Base-by-base conservation (phyloP, 2,329 filamentous ascomycete species). In the Harringtonia lauricola region DNA sequence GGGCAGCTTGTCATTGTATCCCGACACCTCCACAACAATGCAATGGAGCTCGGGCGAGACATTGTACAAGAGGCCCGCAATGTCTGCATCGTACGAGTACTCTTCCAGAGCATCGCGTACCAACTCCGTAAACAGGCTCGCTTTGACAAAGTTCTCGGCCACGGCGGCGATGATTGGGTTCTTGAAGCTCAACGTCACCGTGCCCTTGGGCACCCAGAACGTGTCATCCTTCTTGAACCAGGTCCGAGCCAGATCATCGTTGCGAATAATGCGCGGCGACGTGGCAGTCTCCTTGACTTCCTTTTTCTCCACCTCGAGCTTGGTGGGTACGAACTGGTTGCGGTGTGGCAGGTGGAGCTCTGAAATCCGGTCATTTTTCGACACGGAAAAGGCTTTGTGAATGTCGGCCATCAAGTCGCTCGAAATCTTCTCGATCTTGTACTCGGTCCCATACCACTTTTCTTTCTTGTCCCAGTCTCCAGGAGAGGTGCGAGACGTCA, bases 191-290 rank as follows among this genome's bases (percentile, higher is more conserved):
- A 95, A 77, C 51, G 88, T 76, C 17, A 96, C 68, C 47, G 88
- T 92, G 4, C 86, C 92, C 61, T 94, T 95, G 9, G 92, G 92
- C 10, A 96, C 92, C 89, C 90, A 96, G 63, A 96, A 98, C 0
- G 82, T 88, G 54, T 98, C 92, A 55, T 98, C 92, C 64, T 96
- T 96, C 70, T 98, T 98, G 70, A 81, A 95, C 92, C 92, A 98
- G 3, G 86, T 83, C 26, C 89, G 80, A 1, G 86, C 80, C 29
- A 79, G 67, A 7, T 81, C 72, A 52, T 95, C 90, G 54, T 94
- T 88, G 52, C 89, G 81, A 49, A 98, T 82, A 21, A 98, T 70
- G 48, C 81, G 83, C 0, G 92, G 92, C 1, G 79, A 71, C 44
- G 83, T 73, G 0, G 81, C 69, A 2, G 88, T 83, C 52, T 85